Conservation (phyloP, 208 protist genomes). For the Trypanosoma avium region DNA sequence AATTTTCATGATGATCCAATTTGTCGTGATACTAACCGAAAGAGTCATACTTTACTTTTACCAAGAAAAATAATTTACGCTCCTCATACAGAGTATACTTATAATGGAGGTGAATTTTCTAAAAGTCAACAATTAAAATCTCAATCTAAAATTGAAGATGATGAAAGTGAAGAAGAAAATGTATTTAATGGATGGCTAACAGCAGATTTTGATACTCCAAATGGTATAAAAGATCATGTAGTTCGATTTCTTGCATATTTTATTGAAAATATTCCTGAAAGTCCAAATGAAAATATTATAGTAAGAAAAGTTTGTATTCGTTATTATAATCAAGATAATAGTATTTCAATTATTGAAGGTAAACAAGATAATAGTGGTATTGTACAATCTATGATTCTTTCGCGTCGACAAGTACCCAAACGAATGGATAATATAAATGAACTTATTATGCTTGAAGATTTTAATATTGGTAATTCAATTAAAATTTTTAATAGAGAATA, state of each 20-base stretch:
- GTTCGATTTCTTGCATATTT: constrained; percentile 82
- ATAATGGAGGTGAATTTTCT: constrained; percentile 40
- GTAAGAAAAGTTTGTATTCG: constrained; percentile 76
- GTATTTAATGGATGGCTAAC: constrained; percentile 77
- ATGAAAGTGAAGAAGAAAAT: constrained; percentile 26
- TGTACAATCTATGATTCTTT: constrained; percentile 63
- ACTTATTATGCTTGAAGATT: constrained; percentile 70
- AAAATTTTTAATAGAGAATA: constrained; percentile 73
- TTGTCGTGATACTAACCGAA: constrained; percentile 70
- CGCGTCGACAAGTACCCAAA: constrained; percentile 67
- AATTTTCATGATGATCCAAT: constrained; percentile 93
- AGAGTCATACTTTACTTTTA: constrained; percentile 78
- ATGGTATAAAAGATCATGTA: constrained; percentile 69
- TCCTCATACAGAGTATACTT: constrained; percentile 83
- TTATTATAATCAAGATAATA: constrained; percentile 80
- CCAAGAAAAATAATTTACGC: constrained; percentile 54
- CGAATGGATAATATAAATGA: constrained; percentile 42
- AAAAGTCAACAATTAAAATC: background rate
- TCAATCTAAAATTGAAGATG: constrained; percentile 6
- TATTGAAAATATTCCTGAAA: constrained; percentile 67
- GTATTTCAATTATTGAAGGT: constrained; percentile 70
- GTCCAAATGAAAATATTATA: constrained; percentile 48
- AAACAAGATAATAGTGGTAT: constrained; percentile 80
- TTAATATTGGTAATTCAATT: constrained; percentile 67
- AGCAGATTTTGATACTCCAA: constrained; percentile 52